phyloP scores from a whole-genome alignment of 345 rosid genomes.

The Euphorbia pulcherrima region DNA sequence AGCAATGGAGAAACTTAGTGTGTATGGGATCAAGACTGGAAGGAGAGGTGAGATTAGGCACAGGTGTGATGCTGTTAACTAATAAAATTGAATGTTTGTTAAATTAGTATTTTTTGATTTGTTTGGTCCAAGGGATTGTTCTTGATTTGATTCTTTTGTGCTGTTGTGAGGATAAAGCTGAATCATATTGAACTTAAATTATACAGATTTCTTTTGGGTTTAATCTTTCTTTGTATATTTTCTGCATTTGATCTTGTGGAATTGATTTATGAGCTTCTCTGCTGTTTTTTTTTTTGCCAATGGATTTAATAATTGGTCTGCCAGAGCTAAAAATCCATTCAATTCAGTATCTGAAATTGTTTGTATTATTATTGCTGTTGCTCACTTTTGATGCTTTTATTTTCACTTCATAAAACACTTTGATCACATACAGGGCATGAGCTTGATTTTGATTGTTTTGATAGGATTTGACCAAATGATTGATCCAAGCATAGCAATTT shows the following conservation, averaged over 20 bases:
- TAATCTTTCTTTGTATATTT: not conserved
- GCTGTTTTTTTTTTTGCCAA: not conserved
- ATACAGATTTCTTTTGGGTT: constrained; percentile 20
- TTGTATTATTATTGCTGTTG: no score
- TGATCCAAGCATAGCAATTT: no score
- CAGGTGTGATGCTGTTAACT: constrained; percentile 83
- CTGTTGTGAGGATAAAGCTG: constrained; percentile 21
- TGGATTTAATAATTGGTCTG: no score
- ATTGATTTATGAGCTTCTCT: not conserved
- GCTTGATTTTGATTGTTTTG: no score
- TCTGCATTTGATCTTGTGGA: not conserved
- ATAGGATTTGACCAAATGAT: no score
- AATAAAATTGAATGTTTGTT: constrained; percentile 9
- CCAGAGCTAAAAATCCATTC: not conserved
- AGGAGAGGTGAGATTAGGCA: constrained; percentile 84
- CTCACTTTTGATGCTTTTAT: no score
- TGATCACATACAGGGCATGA: no score
- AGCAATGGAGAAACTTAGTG: constrained; percentile 84
- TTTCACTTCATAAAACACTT: no score
- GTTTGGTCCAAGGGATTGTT: constrained; percentile 8
- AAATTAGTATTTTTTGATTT: constrained; percentile 1
- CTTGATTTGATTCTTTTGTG: constrained; percentile 8
- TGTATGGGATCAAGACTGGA: constrained; percentile 67
- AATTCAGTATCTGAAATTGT: not conserved
- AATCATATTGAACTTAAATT: constrained; percentile 26